These are phyloP conservation scores for Sarocladium kiliense DNA, from an alignment of 2,329 filamentous ascomycete genomes.

Conservation along the genomic window DNA sequence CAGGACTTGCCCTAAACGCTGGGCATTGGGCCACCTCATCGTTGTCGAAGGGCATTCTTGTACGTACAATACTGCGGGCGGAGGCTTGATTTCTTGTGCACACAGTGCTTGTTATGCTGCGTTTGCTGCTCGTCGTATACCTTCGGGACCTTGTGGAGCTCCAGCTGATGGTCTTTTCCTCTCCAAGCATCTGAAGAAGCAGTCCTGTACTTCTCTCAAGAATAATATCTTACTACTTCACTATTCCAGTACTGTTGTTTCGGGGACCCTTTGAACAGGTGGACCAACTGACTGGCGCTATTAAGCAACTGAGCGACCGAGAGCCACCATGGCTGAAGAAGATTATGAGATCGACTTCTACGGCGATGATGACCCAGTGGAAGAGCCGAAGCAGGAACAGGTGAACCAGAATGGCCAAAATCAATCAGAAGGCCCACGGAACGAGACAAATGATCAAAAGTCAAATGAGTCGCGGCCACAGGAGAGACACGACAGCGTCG, in stretches of 20 bases:
- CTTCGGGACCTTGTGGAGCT: neutral
- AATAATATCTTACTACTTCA: constrained; percentile 10
- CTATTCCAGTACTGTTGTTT: constrained; percentile 1
- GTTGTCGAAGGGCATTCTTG: constrained; percentile 1
- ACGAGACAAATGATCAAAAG: constrained; percentile 17
- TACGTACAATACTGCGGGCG: constrained; percentile 3
- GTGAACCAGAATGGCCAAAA: constrained; percentile 33
- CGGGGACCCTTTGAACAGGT: neutral
- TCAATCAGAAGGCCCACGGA: constrained; percentile 28
- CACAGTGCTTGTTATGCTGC: constrained; percentile 7
- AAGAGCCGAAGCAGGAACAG: constrained; percentile 28
- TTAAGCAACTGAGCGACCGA: neutral
- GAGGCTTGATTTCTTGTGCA: neutral
- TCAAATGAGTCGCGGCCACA: constrained; percentile 22
- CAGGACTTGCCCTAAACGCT: neutral
- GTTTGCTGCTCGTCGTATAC: constrained; percentile 3
- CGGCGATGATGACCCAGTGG: constrained; percentile 50
- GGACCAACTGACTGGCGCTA: neutral
- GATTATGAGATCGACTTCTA: constrained; percentile 72
- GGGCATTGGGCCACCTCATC: neutral
- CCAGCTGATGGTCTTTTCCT: constrained; percentile 3
- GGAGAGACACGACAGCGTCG: constrained; percentile 13
- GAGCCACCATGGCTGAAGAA: constrained; percentile 57
- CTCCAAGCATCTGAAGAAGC: neutral
- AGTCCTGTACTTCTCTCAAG: constrained; percentile 7